These are phyloP conservation scores for Pelargonium myrrhifolium DNA, from an alignment of 441 rosid genomes.

Conservation along the genomic window DNA sequence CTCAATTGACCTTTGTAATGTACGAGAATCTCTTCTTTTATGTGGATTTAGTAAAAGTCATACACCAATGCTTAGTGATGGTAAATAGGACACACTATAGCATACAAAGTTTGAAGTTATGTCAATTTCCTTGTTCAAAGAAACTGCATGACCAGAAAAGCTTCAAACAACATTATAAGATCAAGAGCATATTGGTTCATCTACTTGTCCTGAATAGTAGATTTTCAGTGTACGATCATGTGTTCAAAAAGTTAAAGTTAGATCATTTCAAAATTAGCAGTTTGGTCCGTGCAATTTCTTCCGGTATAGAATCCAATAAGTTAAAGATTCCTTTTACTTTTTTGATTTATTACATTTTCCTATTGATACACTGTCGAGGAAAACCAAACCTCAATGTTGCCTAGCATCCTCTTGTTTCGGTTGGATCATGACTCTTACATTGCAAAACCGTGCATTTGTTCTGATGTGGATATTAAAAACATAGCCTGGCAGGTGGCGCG, in stretches of 20 bases:
- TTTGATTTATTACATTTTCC: too few relatives aligned
- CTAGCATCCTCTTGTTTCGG: background rate
- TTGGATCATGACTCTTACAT: slow-evolving; percentile 1
- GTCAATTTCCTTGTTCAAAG: too few relatives aligned
- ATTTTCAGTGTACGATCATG: too few relatives aligned
- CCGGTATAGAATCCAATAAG: too few relatives aligned
- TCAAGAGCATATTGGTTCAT: too few relatives aligned
- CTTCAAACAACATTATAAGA: too few relatives aligned
- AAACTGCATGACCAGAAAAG: too few relatives aligned
- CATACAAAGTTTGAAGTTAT: background rate
- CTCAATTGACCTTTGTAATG: slow-evolving; percentile 5
- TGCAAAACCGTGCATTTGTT: slow-evolving; percentile 24
- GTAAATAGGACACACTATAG: background rate
- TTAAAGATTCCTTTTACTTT: too few relatives aligned
- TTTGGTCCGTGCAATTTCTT: too few relatives aligned
- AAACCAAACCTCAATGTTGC: background rate
- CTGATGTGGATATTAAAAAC: slow-evolving; percentile 57
- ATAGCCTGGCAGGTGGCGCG: slow-evolving; percentile 88
- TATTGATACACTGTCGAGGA: background rate
- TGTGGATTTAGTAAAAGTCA: background rate
- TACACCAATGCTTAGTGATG: background rate
- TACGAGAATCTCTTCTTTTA: background rate
- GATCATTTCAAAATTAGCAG: too few relatives aligned
- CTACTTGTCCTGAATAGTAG: too few relatives aligned
- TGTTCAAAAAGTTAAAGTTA: too few relatives aligned